Evolutionary conservation across 2,329 filamentous ascomycete species (phyloP), one percentile per base, ranked within the genome.

Genomic region (Nemania sp.): DNA sequence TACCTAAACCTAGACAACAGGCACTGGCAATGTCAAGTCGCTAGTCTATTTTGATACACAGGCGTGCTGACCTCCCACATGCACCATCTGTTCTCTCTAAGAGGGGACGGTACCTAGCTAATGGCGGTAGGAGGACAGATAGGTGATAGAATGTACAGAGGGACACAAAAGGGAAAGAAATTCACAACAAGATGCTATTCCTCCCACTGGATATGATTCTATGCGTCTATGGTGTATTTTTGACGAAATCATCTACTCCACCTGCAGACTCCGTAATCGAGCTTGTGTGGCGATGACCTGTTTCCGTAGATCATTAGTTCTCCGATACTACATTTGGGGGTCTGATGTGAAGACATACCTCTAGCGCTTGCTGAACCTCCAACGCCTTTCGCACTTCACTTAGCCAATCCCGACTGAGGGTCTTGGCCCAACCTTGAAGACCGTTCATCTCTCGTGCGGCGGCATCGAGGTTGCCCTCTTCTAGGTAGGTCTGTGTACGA

Each of bases 361-460:
- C 95, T 71, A 99, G 83, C 71, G 95, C 95, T 80, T 99, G 95
- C 78, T 91, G 89, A 66, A 98, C 95, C 80, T 99, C 95, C 72
- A 99, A 81, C 66, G 96, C 91, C 79, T 92, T 90, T 74, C 95
- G 87, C 64, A 92, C 90, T 81, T 99, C 95, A 54, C 83, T 84
- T 68, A 99, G 78, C 95, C 95, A 99, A 77, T 99, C 95, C 72
- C 90, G 88, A 77, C 91, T 96, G 73, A 99, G 79, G 42, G 93
- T 94, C 83, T 95, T 97, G 49, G 94, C 93, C 95, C 95, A 99
- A 25, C 95, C 95, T 63, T 89, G 85, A 48, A 99, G 81, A 1
- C 88, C 86, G 74, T 98, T 99, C 89, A 99, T 95, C 80, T 99
- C 95, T 66, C 95, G 84, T 13, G 95, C 93, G 2, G 95, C 95